phyloP scores from a whole-genome alignment of 176 grass and related monocot species.

The Eremochloa ophiuroides region DNA sequence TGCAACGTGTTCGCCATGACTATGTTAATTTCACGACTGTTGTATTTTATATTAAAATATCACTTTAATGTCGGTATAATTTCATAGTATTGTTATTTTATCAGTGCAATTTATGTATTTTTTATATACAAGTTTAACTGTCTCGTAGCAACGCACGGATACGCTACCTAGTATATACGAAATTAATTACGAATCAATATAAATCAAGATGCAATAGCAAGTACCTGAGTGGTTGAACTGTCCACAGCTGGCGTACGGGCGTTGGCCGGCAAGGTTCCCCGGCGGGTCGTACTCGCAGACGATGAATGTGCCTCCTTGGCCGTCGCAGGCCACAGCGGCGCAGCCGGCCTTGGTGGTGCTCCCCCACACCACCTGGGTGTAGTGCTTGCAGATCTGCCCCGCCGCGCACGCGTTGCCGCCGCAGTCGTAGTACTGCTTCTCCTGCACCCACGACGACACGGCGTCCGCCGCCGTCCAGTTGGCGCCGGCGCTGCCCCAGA shows the following conservation, averaged over 20 bases:
- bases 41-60: no score
- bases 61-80: no score
- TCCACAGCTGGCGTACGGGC: constrained; percentile 21
- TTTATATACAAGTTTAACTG: no score
- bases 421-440: constrained; percentile 43
- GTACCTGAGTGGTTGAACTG: neutral
- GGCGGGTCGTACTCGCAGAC: constrained; percentile 45
- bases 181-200: no score
- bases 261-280: constrained; percentile 28
- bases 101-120: no score
- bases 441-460: constrained; percentile 21
- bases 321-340: constrained; percentile 21
- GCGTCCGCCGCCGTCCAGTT: constrained; percentile 7
- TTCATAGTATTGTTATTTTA: no score
- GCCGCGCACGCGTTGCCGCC: constrained; percentile 5
- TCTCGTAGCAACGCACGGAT: no score
- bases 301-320: neutral
- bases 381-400: constrained; percentile 1
- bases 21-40: no score
- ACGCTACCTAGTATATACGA: no score
- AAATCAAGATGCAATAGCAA: no score
- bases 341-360: constrained; percentile 43
- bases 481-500: constrained; percentile 24
- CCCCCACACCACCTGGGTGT: constrained; percentile 55
- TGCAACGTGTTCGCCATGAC: no score